Evolutionary conservation across 1,284 basidiomycete species (phyloP), one percentile per base, ranked within the genome.

Genomic region (Cutaneotrichosporon dermatis): DNA sequence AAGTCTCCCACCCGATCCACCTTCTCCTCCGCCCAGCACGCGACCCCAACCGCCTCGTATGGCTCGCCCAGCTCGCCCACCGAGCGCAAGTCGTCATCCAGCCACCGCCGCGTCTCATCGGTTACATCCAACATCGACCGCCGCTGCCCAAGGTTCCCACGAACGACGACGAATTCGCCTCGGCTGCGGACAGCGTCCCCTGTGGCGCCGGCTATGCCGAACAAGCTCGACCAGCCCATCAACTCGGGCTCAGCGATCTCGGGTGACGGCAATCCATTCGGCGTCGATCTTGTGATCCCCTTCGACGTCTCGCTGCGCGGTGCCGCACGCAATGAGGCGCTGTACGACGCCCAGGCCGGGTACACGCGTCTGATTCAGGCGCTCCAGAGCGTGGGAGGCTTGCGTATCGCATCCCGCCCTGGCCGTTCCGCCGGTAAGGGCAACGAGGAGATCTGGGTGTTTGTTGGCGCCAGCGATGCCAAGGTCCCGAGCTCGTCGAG

Each of bases 391-490:
- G 72, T 69, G 45, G 73, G 70, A 0, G 75, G 75, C 0, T 58
- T 78, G 39, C 65, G 67, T n/a, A 65, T 77, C 12, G 74, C 70
- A 1, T 66, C 61, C 5, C 64, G 65, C 40, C 62, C 60, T 11
- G 71, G 69, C 10, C 64, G 66, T 25, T 2, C 25, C n/a, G 81
- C 88, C 54, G 87, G 56, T 7, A 61, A 59, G 42, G 63, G 83
- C 11, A 81, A 88, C 55, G 88, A 88, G 5, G 88, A 94, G 67
- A 74, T 95, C 4, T 82, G 94, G 53, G 80, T 96, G 4, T 86
- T 96, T 62, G 83, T 96, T 12, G 82, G 82, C n/a, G 90, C 88
- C 60, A 85, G 86, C 0, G 80, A 83, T 45, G 79, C 79, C 44
- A 82, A 86, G 58, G 77, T 95, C 9, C 73, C 40, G 82, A 83